Percentiles rank a stretch among this genome's conserved stretches.
phyloP scores from a whole-genome alignment of 305 asterid species.

The Fraxinus baroniana region DNA sequence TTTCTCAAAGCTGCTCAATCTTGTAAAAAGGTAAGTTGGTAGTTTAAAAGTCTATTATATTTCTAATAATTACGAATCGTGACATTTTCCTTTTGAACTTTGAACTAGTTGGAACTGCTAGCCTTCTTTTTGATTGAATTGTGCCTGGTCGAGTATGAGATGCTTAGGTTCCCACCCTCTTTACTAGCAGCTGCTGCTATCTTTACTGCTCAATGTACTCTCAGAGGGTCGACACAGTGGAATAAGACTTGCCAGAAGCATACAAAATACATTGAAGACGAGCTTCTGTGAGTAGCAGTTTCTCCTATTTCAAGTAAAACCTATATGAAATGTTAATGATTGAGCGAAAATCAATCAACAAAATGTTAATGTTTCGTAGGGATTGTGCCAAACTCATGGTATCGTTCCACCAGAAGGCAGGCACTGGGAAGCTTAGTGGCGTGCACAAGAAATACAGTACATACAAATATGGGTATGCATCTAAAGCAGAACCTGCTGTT shows the following conservation, averaged over 20 bases:
- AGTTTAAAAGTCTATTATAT: not conserved
- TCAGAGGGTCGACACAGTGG: slow-evolving; percentile 48
- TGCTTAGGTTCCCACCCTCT: slow-evolving; percentile 76
- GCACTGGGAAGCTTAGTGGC: slow-evolving; percentile 59
- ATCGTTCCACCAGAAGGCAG: slow-evolving; percentile 58
- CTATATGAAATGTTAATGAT: not conserved
- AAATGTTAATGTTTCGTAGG: slow-evolving; percentile 34
- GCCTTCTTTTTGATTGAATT: slow-evolving; percentile 71
- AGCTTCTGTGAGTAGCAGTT: slow-evolving; percentile 53
- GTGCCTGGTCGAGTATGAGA: slow-evolving; percentile 68
- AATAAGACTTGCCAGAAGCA: slow-evolving; percentile 57
- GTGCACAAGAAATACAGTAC: slow-evolving; percentile 71
- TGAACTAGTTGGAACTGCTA: slow-evolving; percentile 56
- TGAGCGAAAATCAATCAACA: not conserved
- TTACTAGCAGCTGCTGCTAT: slow-evolving; percentile 71
- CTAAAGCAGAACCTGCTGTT: slow-evolving; percentile 55
- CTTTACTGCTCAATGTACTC: slow-evolving; percentile 51
- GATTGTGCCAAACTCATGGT: slow-evolving; percentile 80
- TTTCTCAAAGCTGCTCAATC: slow-evolving; percentile 80
- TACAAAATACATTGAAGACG: slow-evolving; percentile 45
- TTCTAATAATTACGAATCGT: not conserved
- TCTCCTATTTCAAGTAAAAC: not conserved
- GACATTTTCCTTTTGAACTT: not conserved
- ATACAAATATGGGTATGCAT: slow-evolving; percentile 61
- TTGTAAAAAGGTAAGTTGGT: slow-evolving; percentile 50